Base-by-base conservation (phyloP, 2,329 filamentous ascomycete genomes). In the Xylaria multiplex region DNA sequence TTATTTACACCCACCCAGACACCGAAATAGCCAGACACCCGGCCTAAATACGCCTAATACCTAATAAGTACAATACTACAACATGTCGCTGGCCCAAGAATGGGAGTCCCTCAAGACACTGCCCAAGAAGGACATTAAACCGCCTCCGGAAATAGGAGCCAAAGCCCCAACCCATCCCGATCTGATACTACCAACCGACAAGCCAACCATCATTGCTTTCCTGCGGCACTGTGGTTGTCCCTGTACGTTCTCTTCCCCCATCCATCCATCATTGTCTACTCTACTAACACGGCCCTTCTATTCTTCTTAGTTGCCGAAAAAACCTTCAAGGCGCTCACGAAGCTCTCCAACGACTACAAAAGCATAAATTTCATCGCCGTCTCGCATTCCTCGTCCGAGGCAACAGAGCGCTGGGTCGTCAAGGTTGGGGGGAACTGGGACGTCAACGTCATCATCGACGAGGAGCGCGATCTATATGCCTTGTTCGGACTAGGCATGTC, bases 171-270 rank as follows among this genome's bases (percentile, higher is more conserved):
- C 80, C 6, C 82, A 85, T 32, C 70, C 81, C 30, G 81, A 83
- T 65, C 79, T 92, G 6, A 74, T 75, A 7, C 77, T 91, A n/a
- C 84, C 85, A 0, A 77, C 81, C 48, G 79, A 80, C 27, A 87
- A 85, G 71, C 87, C 88, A 0, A 86, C 85, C 0, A 75, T 93
- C 1, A 78, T 93, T 22, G 84, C 87, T 16, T 93, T 93, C 73
- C 82, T 93, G 6, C 83, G 91, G 40, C 90, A 93, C 76, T 93
- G 90, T 75, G 91, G 90, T 40, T 92, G 90, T 79, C 90, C 90
- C 11, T 92, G 90, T 91, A 84, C 75, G 84, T 77, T n/a, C 8
- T 50, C 13, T 19, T 8, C 7, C 9, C 3, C 37, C 11, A 40
- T 46, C 3, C 43, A 13, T 40, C 35, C 19, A 27, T 19, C n/a